A percentile compares a stretch with the other conserved stretches of the same genome.
Conservation (phyloP, 2,329 filamentous ascomycete genomes). For the Pestalotiopsis fici region DNA sequence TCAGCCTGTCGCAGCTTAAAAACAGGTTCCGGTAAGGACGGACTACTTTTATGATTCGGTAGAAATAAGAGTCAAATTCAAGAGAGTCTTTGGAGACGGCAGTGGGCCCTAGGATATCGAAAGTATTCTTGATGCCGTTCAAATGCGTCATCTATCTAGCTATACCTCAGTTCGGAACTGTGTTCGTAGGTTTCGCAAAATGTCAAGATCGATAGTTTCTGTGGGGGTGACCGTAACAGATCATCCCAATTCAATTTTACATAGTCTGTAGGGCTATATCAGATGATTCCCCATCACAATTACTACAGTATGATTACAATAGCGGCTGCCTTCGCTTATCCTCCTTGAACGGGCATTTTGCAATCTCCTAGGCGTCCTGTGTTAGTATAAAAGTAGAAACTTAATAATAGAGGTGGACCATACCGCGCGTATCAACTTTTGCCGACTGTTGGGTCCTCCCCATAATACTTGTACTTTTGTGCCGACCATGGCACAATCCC, state of each 20-base stretch:
- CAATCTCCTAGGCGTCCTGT: not conserved
- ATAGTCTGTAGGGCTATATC: not conserved
- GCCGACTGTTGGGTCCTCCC: not conserved
- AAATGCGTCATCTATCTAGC: slow-evolving; percentile 1
- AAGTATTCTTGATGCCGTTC: not conserved
- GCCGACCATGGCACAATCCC: not conserved
- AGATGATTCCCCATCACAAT: too few relatives aligned
- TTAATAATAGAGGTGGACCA: not conserved
- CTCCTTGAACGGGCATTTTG: not conserved
- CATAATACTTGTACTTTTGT: not conserved
- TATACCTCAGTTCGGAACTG: not conserved
- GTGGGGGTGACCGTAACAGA: not conserved
- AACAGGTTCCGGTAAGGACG: too few relatives aligned
- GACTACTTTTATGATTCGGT: not conserved
- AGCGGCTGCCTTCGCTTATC: not conserved
- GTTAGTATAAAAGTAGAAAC: not conserved
- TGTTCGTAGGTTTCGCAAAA: not conserved
- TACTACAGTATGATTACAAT: not conserved
- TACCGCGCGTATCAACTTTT: not conserved
- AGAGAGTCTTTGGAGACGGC: not conserved
- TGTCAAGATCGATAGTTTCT: not conserved
- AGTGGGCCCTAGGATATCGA: not conserved
- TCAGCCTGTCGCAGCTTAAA: not conserved
- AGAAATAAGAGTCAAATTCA: not conserved
- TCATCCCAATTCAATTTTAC: too few relatives aligned